Evolutionary conservation across 2,329 filamentous ascomycete genomes (phyloP), one percentile per base, ranked within the genome.

Genomic region (Parascedosporium putredinis): DNA sequence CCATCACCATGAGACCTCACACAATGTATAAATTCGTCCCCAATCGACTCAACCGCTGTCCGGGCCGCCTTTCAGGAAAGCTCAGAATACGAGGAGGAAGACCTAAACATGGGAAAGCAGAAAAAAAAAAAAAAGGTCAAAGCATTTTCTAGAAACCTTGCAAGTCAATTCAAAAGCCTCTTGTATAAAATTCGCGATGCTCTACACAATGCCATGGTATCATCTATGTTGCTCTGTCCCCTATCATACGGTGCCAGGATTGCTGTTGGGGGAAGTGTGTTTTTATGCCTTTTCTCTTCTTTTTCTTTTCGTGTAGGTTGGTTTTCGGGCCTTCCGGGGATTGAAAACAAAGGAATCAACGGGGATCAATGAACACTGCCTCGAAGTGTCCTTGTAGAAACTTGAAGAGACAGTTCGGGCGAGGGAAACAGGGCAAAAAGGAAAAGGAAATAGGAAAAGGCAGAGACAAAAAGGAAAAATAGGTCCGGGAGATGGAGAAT

Each of bases 301-400:
- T 49, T 53, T 50, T 51, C 24, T 45, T n/a, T 31, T 34, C 25
- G 43, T 14, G 9, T 9, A 25, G 36, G 10, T 16, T 36, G 33
- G 14, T 18, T 40, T 40, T n/a, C 22, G 3, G 5, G 18, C 22
- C 22, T 36, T 16, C 14, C 7, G 27, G 5, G 47, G 50, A 54
- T n/a, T 23, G 48, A 54, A 53, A 44, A 49, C 50, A 53, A 50
- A 49, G 51, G 47, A 49, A 18, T 42, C 45, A 58, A 55, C 53
- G 50, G 53, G 54, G 55, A 58, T 52, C 51, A 58, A 51, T 46
- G n/a, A n/a, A n/a, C n/a, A n/a, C n/a, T n/a, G n/a, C n/a, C n/a
- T n/a, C n/a, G n/a, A n/a, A n/a, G n/a, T n/a, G n/a, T n/a, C n/a
- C n/a, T n/a, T n/a, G n/a, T n/a, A n/a, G n/a, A n/a, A n/a, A n/a